Evolutionary conservation across 2,329 filamentous ascomycete species (phyloP), one percentile per base, ranked within the genome.

Genomic region (Exophiala xenobiotica): DNA sequence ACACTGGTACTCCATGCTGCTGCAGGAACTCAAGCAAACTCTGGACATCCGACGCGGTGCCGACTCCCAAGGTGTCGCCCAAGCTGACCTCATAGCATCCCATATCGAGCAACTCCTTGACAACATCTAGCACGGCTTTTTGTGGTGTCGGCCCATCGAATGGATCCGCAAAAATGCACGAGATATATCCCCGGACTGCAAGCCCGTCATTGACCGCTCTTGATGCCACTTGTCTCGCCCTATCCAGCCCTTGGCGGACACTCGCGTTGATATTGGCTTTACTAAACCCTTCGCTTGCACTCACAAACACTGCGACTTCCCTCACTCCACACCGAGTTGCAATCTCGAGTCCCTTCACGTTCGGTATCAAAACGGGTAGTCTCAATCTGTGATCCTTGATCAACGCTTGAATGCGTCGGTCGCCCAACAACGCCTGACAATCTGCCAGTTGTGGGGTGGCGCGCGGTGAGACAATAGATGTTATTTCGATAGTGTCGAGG

Each of bases 81-180:
- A 96, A 80, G 1, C 87, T 88, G 60, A 96, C 90, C 75, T 96
- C 90, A 65, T 95, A 89, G 16, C 89, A 91, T 14, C 91, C 91
- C 76, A 92, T 88, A 64, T 91, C 87, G 1, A 96, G 76, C 42
- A 96, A 72, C 64, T 76, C 83, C 54, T 75, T 73, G 64, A 53
- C 79, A 56, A 49, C 76, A 65, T 19, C 75, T 67, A 81, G 74
- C 8, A 73, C 73, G 41, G 77, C 73, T 0, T 75, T 70, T 39
- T 75, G 72, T 0, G 76, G 68, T 18, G 79, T 74, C 1, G 78
- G 77, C 1, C 79, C 79, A 60, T 80, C 77, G 57, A 78, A 74
- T 2, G 72, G 72, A 50, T 71, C 69, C 1, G 65, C 62, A 27
- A 74, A 73, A 5, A 74, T 71, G 53, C 71, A 74, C 0, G 71